Base-by-base conservation (phyloP, 2,329 filamentous ascomycete species). In the Diaporthe humulicola region DNA sequence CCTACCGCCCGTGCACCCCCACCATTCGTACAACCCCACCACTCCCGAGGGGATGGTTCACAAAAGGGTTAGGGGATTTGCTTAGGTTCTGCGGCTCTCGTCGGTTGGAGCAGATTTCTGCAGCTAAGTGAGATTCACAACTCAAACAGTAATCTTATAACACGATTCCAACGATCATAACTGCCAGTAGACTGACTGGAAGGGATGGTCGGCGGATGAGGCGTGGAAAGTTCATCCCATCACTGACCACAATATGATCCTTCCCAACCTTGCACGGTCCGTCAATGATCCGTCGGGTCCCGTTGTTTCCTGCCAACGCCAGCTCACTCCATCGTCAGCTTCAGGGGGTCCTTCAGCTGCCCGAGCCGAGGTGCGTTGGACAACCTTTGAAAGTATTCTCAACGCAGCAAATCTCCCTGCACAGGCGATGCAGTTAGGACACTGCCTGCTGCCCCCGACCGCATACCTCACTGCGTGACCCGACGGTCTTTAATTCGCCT, bases 201-300 rank as follows among this genome's bases (percentile, higher is more conserved):
- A 9, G 33, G 7, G 15, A 30, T n/a, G 8, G 52, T 57, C 10
- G 38, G 10, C 7, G 7, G 52, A 48, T 40, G 52, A 58, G 40
- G 28, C 28, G 19, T 17, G 10, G 1, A 42, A 17, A 14, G 2
- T 64, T 30, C 17, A 17, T n/a, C 28, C 22, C 67, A 67, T 15
- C 57, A 72, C 57, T 22, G 70, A 28, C 54, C 70, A 4, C 33
- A 22, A 30, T 54, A 45, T 33, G 70, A 48, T 54, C 70, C 70
- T 54, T 33, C 56, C 57, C 10, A 38, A 38, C 56, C n/a, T 71
- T 61, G 56, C 40, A 54, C 70, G 70, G 70, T 52, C 70, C 70
- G 70, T 72, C 45, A 33, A 54, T 72, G 45, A 64, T 72, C 70
- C 70, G 70, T 33, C 40, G n/a, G n/a, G 36, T 33, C n/a, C n/a